Evolutionary conservation across 2,329 filamentous ascomycete species (phyloP), one percentile per base, ranked within the genome.

Genomic region (Stagonosporopsis chrysanthemi): DNA sequence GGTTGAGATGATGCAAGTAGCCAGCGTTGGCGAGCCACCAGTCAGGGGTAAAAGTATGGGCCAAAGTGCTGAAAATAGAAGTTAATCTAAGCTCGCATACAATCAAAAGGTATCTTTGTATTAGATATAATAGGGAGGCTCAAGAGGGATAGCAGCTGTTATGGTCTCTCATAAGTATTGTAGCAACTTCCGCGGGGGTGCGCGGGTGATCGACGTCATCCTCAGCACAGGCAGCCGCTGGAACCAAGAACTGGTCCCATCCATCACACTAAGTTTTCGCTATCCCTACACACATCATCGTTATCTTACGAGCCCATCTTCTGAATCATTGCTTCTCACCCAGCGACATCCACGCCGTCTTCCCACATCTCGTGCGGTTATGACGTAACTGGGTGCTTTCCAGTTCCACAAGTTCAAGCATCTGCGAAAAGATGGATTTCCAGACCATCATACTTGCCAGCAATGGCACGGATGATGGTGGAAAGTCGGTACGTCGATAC

Each of bases 401-500:
- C 41, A 17, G 28, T 46, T 6, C 23, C 43, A 3, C 5, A 29
- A 41, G 29, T 50, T 52, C 17, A 47, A 46, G 52, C 46, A 36
- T 35, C 44, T 47, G 23, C 36, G 15, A 19, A 28, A 42, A 17
- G 28, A 69, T 69, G 66, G 60, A 67, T 44, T 39, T 62, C 29
- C 63, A 65, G 46, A 58, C 45, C 17, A 53, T 63, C 23, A 57
- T 65, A 35, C 42, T 47, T 35, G 52, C 62, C 36, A 62, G 53
- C 31, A 55, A 54, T 51, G 56, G 63, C 43, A 56, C 45, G 40
- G 60, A 58, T n/a, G 55, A 52, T 28, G 53, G 54, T 46, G 58
- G 56, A 26, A 53, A 56, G 38, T 64, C 64, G 53, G 67, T 69
- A 63, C 48, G 65, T 62, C 19, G 19, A 19, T 19, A 19, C 19